These are phyloP conservation scores for Murraya paniculata DNA, from an alignment of 345 rosid species.

Conservation along the genomic window DNA sequence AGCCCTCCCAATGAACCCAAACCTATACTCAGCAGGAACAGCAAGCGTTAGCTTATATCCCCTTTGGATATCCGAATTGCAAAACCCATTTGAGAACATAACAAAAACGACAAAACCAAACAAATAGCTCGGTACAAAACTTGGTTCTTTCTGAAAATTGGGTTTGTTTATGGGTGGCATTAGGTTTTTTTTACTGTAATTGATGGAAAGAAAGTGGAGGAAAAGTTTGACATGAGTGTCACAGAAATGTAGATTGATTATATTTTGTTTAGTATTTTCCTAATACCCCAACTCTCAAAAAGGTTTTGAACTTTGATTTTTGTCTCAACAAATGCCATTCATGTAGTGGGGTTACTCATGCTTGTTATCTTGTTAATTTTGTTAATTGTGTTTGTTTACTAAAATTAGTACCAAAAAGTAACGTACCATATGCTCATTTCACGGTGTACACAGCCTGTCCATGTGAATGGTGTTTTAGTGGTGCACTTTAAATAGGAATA, in stretches of 20 bases:
- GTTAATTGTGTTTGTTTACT: constrained; percentile 12
- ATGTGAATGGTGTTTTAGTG: constrained; percentile 24
- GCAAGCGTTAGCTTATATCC: constrained; percentile 53
- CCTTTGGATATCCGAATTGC: constrained; percentile 48
- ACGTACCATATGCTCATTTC: constrained; percentile 17
- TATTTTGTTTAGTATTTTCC: constrained; percentile 5
- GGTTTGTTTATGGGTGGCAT: neutral
- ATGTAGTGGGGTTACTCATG: constrained; percentile 29
- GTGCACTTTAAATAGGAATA: neutral
- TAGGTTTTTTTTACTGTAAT: constrained; percentile 11
- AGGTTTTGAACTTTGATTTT: constrained; percentile 34
- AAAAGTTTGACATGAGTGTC: constrained; percentile 26
- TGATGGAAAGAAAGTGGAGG: constrained; percentile 16
- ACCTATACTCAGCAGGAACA: constrained; percentile 45
- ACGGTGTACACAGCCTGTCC: constrained; percentile 39
- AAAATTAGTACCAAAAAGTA: constrained; percentile 4
- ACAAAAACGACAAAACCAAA: constrained; percentile 22
- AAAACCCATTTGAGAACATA: constrained; percentile 23
- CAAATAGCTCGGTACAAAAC: constrained; percentile 9
- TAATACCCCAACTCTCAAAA: constrained; percentile 31
- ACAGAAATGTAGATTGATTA: neutral
- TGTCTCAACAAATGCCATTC: constrained; percentile 15
- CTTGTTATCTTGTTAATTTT: neutral
- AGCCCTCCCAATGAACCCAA: constrained; percentile 65
- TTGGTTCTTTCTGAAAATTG: neutral